Evolutionary conservation across 495 filamentous ascomycete genomes (phyloP).

Genomic region (Ramalina peruviana): DNA sequence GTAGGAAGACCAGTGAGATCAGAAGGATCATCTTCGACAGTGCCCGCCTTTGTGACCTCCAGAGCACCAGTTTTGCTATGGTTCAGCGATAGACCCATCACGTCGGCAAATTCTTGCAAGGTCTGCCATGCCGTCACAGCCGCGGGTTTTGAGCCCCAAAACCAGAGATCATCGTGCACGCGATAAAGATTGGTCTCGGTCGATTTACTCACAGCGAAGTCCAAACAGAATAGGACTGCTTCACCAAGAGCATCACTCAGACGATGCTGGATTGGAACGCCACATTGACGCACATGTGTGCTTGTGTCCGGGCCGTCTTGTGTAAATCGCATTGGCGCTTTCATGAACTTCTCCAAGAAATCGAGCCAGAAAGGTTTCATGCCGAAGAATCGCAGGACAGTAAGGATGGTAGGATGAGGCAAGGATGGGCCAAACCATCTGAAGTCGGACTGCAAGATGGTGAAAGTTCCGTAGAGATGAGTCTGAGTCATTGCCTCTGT

Average conservation of each 20-base stretch:
- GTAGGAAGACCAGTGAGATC: slow-evolving; percentile 5
- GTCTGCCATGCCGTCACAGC: slow-evolving; percentile 38
- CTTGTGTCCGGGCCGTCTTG: slow-evolving; percentile 27
- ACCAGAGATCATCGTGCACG: slow-evolving; percentile 51
- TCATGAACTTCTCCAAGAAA: slow-evolving; percentile 44
- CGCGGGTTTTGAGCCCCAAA: slow-evolving; percentile 35
- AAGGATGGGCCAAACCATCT: slow-evolving; percentile 39
- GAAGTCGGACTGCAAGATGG: slow-evolving; percentile 41
- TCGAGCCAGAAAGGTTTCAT: slow-evolving; percentile 34
- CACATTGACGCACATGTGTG: slow-evolving; percentile 30
- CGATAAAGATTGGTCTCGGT: slow-evolving; percentile 31
- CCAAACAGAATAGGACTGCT: slow-evolving; percentile 42
- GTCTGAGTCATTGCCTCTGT: slow-evolving; percentile 40
- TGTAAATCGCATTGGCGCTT: slow-evolving; percentile 39
- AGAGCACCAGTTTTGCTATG: slow-evolving; percentile 38
- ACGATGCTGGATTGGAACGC: slow-evolving; percentile 39
- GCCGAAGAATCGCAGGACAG: slow-evolving; percentile 38
- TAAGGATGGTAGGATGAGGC: slow-evolving; percentile 39
- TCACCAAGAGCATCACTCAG: slow-evolving; percentile 41
- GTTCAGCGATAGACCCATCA: slow-evolving; percentile 39
- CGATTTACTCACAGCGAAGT: slow-evolving; percentile 41
- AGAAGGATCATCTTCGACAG: background rate
- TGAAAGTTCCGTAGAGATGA: slow-evolving; percentile 35
- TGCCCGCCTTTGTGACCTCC: slow-evolving; percentile 16
- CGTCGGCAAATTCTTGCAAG: slow-evolving; percentile 31